phyloP scores from a whole-genome alignment of 352 stramenopile genomes.

The Elongisporangium anandrum region DNA sequence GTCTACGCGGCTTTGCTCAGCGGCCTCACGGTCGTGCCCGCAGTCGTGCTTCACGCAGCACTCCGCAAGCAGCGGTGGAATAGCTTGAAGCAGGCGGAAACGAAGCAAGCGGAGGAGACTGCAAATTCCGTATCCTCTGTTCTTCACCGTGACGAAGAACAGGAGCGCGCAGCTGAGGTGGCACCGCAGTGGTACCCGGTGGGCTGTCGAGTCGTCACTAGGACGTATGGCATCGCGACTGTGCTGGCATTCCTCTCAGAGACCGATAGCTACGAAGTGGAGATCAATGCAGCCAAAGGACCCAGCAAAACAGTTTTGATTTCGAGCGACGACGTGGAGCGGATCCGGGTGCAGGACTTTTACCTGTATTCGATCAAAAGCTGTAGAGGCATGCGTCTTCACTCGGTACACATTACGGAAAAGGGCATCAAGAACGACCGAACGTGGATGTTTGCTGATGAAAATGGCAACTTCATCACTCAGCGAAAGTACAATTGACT shows the following conservation, averaged over 20 bases:
- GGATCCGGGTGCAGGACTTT: constrained; percentile 35
- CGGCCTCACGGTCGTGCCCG: constrained; percentile 11
- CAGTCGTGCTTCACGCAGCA: constrained; percentile 12
- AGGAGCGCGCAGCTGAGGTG: constrained; percentile 17
- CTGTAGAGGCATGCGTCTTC: constrained; percentile 53
- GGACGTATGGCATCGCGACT: constrained; percentile 2
- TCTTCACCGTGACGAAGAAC: constrained; percentile 25
- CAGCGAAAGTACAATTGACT: constrained; percentile 64
- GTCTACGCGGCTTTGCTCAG: background rate
- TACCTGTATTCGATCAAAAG: constrained; percentile 85
- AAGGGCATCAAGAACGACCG: constrained; percentile 70
- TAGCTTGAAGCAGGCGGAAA: background rate
- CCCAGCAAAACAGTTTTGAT: constrained; percentile 12
- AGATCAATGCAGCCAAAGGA: constrained; percentile 3
- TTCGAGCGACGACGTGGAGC: constrained; percentile 15
- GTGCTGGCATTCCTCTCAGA: constrained; percentile 21
- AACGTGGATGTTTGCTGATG: constrained; percentile 74
- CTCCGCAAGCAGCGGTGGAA: constrained; percentile 3
- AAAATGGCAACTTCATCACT: constrained; percentile 61
- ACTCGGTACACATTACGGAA: constrained; percentile 33
- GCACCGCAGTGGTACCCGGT: constrained; percentile 18
- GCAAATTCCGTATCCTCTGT: constrained; percentile 16
- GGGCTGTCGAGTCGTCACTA: constrained; percentile 16
- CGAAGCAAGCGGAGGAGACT: too few relatives aligned
- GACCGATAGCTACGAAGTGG: constrained; percentile 28